phyloP scores from a whole-genome alignment of 1,284 basidiomycete genomes.

The Sphagnurus paluster region DNA sequence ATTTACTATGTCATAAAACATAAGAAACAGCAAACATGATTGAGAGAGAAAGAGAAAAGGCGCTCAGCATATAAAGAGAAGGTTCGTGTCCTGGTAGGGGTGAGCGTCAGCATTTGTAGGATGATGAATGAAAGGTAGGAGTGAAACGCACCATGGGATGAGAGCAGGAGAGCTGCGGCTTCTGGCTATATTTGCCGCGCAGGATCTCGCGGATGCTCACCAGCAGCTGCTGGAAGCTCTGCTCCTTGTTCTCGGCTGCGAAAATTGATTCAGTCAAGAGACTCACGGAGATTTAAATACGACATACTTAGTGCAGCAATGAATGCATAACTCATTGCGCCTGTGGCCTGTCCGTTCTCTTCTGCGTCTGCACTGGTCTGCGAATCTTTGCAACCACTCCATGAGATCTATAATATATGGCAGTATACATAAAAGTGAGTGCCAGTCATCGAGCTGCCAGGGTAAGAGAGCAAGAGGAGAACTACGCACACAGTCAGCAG shows the following conservation, averaged over 20 bases:
- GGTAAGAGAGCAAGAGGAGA: neutral
- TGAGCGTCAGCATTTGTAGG: neutral
- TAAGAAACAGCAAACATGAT: too few relatives aligned
- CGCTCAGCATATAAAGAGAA: conserved; percentile 55
- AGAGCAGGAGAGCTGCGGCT: conserved; percentile 80
- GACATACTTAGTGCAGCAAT: conserved; percentile 60
- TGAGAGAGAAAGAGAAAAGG: too few relatives aligned
- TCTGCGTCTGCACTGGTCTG: conserved; percentile 92
- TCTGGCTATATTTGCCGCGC: conserved; percentile 75
- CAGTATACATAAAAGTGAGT: too few relatives aligned
- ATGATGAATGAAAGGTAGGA: neutral
- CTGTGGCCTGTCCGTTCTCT: conserved; percentile 81
- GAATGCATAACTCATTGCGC: conserved; percentile 88
- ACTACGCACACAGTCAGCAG: conserved; percentile 62
- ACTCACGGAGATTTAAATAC: too few relatives aligned
- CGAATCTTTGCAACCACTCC: conserved; percentile 90
- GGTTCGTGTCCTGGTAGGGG: conserved; percentile 46
- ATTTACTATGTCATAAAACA: too few relatives aligned
- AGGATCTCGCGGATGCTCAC: conserved; percentile 64
- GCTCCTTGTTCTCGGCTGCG: conserved; percentile 62
- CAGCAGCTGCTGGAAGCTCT: conserved; percentile 83
- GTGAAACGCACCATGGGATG: conserved; percentile 67
- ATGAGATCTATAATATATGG: conserved; percentile 69
- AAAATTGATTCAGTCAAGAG: too few relatives aligned
- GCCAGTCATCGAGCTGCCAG: too few relatives aligned